These are phyloP conservation scores for Metschnikowia drakensbergensis DNA, from an alignment of 805 yeast genomes.

Conservation along the genomic window DNA sequence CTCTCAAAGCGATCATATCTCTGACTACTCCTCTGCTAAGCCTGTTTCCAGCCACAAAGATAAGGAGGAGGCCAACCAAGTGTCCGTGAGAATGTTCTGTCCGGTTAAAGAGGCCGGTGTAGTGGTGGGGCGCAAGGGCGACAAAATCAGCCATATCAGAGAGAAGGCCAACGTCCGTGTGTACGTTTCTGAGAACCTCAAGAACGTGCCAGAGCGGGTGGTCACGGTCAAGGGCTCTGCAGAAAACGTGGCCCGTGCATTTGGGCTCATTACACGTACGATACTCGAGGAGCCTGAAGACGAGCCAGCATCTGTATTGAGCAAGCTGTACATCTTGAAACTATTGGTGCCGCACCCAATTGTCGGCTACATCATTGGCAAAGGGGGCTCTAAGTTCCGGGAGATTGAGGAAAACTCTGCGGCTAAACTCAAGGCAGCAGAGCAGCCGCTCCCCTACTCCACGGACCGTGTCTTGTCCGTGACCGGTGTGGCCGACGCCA, in stretches of 20 bases:
- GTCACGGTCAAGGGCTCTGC: conserved; percentile 70
- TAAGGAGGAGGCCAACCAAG: conserved; percentile 54
- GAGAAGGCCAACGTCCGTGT: conserved; percentile 60
- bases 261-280: conserved; percentile 67
- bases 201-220: conserved; percentile 70
- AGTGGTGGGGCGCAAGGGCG: conserved; percentile 81
- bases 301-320: conserved; percentile 52
- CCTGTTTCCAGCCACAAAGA: conserved; percentile 41
- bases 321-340: conserved; percentile 53
- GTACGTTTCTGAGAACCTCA: conserved; percentile 67
- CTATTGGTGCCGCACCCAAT: conserved; percentile 71
- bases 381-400: conserved; percentile 65
- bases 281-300: conserved; percentile 65
- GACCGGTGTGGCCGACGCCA: conserved; percentile 80
- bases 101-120: conserved; percentile 70
- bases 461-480: conserved; percentile 72
- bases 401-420: conserved; percentile 83
- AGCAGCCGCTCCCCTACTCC: conserved; percentile 65
- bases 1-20: background rate
- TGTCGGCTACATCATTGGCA: conserved; percentile 80
- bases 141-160: conserved; percentile 60
- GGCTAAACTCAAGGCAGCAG: conserved; percentile 71
- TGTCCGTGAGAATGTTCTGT: conserved; percentile 70
- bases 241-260: conserved; percentile 76
- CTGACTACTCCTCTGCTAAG: conserved; percentile 14